These are phyloP conservation scores for Lipomyces starkeyi DNA, from an alignment of 805 yeast genomes.

Conservation along the genomic window DNA sequence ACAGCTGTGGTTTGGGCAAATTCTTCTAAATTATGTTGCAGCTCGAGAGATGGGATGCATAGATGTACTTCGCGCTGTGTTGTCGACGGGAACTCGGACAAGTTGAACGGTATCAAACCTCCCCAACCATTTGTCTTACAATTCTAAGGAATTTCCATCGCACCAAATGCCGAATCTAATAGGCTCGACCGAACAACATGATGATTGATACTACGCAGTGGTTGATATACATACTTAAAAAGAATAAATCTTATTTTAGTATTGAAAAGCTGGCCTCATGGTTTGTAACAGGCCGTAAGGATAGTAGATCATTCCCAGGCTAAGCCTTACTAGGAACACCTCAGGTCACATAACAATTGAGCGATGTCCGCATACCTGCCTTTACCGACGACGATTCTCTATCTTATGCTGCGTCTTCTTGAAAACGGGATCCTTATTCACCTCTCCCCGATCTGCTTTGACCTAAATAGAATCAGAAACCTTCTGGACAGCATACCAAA, in stretches of 20 bases:
- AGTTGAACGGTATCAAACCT: neutral
- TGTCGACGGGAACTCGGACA: neutral
- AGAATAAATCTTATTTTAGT: neutral
- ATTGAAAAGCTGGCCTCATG: neutral
- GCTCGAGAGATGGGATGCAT: neutral
- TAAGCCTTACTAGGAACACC: neutral
- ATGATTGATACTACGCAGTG: neutral
- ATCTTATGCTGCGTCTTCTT: neutral
- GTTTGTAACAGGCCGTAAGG: neutral
- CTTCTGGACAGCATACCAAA: neutral
- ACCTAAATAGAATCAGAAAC: neutral
- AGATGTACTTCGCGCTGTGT: neutral
- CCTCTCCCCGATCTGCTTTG: neutral
- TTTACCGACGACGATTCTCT: neutral
- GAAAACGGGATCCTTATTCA: neutral
- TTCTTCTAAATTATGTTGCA: neutral
- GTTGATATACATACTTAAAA: neutral
- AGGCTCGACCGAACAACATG: neutral
- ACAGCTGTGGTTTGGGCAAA: neutral
- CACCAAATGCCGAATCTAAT: neutral
- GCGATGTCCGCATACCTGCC: neutral
- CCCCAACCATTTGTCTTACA: neutral
- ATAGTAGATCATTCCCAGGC: neutral
- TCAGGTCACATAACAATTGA: neutral
- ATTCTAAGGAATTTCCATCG: neutral